These are phyloP conservation scores for Podaxis sp. DNA, from an alignment of 768 basidiomycete genomes.

Conservation along the genomic window DNA sequence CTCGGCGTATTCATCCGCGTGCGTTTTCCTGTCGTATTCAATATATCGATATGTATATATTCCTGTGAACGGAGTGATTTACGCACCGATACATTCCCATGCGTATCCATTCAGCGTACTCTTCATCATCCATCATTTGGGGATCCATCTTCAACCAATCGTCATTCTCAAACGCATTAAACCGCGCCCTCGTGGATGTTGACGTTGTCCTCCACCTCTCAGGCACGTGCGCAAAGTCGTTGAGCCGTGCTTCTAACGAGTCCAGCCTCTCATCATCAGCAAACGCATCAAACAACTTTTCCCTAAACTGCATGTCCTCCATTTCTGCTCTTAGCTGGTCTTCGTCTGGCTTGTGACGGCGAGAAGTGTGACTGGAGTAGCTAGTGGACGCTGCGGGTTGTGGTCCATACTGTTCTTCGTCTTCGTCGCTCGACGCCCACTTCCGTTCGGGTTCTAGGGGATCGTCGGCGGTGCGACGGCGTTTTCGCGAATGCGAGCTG, in stretches of 20 bases:
- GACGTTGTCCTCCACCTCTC: constrained; percentile 55
- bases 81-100: constrained; percentile 80
- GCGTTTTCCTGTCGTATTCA: constrained; percentile 52
- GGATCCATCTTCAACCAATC: constrained; percentile 44
- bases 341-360: constrained; percentile 37
- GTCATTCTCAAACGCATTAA: constrained; percentile 30
- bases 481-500: constrained; percentile 25
- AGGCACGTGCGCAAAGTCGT: constrained; percentile 72
- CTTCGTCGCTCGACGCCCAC: constrained; percentile 52
- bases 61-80: neutral
- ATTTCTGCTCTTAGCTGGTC: constrained; percentile 51
- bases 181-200: constrained; percentile 24
- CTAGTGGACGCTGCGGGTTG: constrained; percentile 20
- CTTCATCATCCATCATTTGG: constrained; percentile 73
- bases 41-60: constrained; percentile 3
- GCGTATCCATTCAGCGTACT: constrained; percentile 86
- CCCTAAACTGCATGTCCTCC: constrained; percentile 67
- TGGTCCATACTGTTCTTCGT: constrained; percentile 28
- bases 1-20: constrained; percentile 67
- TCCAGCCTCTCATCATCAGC: constrained; percentile 74
- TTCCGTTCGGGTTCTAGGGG: constrained; percentile 33
- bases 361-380: constrained; percentile 13
- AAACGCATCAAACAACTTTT: constrained; percentile 72
- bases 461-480: constrained; percentile 22
- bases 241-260: constrained; percentile 59